Evolutionary conservation across 768 basidiomycete genomes (phyloP).

Genomic region (Exsudoporus frostii): DNA sequence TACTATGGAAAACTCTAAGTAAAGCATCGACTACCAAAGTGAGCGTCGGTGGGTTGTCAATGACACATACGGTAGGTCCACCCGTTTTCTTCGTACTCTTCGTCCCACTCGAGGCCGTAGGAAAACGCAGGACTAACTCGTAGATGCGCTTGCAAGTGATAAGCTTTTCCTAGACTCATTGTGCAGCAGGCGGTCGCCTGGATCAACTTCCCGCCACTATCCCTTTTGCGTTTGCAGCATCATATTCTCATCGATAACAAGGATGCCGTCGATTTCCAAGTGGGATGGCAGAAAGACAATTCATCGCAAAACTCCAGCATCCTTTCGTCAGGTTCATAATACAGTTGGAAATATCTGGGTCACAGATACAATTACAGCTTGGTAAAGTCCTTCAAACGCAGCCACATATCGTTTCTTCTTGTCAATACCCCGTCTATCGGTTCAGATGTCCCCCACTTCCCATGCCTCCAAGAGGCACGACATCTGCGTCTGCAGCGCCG

Average conservation of each 20-base stretch:
- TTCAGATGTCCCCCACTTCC: constrained; percentile 26
- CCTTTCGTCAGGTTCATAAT: not conserved
- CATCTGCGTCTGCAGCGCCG: constrained; percentile 25
- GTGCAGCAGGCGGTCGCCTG: not conserved
- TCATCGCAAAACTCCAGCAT: not conserved
- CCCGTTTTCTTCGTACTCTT: not conserved
- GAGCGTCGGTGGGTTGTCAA: too few species aligned
- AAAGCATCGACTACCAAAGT: too few species aligned
- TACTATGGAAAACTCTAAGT: too few species aligned
- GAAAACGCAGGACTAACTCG: too few species aligned
- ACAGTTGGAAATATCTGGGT: not conserved
- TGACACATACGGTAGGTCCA: not conserved
- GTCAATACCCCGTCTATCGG: not conserved
- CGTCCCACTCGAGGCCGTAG: not conserved
- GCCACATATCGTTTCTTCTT: not conserved
- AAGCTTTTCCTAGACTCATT: not conserved
- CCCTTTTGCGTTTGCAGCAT: not conserved
- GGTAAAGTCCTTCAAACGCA: not conserved
- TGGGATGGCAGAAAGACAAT: not conserved
- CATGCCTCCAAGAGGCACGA: constrained; percentile 26
- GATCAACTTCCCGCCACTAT: not conserved
- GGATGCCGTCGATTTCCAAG: not conserved
- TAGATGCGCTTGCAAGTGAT: too few species aligned
- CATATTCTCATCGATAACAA: not conserved
- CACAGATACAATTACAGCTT: not conserved